These are phyloP conservation scores for Stentor roeselii DNA, from an alignment of 73 alveolate species.

Conservation along the genomic window DNA sequence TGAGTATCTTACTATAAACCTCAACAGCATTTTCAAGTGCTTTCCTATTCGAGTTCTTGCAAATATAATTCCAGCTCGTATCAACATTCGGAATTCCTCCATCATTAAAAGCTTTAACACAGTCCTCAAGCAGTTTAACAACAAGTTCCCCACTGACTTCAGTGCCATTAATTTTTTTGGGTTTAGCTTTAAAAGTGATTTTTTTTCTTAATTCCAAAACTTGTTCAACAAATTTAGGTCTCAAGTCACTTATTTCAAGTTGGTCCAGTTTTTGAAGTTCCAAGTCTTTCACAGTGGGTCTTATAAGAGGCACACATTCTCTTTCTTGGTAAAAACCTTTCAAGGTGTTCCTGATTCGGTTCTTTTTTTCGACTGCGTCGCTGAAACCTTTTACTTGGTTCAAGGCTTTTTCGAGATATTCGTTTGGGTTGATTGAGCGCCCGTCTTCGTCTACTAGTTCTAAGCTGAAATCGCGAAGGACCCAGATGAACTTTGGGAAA, in stretches of 20 bases:
- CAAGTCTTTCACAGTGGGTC: slow-evolving; percentile 95
- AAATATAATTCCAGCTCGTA: slow-evolving; percentile 63
- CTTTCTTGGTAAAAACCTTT: slow-evolving; percentile 84
- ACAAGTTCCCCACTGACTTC: slow-evolving; percentile 81
- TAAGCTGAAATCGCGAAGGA: slow-evolving; percentile 93
- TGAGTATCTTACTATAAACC: slow-evolving; percentile 36
- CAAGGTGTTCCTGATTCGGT: slow-evolving; percentile 65
- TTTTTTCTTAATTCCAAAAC: slow-evolving; percentile 73
- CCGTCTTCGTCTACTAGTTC: slow-evolving; percentile 63
- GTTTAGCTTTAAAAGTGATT: slow-evolving; percentile 75
- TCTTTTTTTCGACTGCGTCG: slow-evolving; percentile 72
- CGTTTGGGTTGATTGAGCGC: slow-evolving; percentile 61
- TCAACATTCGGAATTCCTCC: slow-evolving; percentile 82
- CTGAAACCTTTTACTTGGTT: slow-evolving; percentile 48
- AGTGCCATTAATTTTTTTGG: slow-evolving; percentile 83
- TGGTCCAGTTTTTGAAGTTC: slow-evolving; percentile 78
- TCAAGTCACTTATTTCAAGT: slow-evolving; percentile 71
- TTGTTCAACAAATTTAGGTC: slow-evolving; percentile 93
- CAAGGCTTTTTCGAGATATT: slow-evolving; percentile 93
- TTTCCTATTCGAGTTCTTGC: slow-evolving; percentile 63
- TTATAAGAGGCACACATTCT: slow-evolving; percentile 85
- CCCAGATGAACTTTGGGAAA: slow-evolving; percentile 97
- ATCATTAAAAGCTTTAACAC: slow-evolving; percentile 68
- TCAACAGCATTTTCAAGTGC: slow-evolving; percentile 56
- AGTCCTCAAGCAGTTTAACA: slow-evolving; percentile 55